Evolutionary conservation across 108 stramenopile species (phyloP).

Genomic region (Parmales sp.): DNA sequence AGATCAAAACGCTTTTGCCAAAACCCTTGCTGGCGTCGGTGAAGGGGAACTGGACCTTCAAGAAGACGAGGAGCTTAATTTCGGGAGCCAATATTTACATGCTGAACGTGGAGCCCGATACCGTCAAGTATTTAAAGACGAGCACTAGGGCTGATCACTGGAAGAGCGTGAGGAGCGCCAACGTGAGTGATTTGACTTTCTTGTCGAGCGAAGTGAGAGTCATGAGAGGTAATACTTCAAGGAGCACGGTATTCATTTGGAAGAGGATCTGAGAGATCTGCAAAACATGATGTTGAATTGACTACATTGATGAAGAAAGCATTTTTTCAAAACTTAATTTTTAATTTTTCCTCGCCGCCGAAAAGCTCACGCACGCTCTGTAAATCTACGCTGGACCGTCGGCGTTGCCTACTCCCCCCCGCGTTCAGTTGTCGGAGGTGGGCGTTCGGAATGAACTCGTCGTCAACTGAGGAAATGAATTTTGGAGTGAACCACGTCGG

Average conservation of each 20-base stretch:
- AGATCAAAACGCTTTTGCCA: neutral
- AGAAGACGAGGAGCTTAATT: neutral
- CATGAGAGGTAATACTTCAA: neutral
- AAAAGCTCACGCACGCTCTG: too few relatives aligned
- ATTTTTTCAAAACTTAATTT: too few relatives aligned
- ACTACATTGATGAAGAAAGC: too few relatives aligned
- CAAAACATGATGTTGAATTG: too few relatives aligned
- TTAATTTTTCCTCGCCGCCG: too few relatives aligned
- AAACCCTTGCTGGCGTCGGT: neutral
- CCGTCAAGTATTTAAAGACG: neutral
- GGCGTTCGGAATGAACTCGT: too few relatives aligned
- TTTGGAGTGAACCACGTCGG: too few relatives aligned
- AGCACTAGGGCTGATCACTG: neutral
- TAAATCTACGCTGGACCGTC: too few relatives aligned
- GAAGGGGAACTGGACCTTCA: neutral
- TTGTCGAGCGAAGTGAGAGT: neutral
- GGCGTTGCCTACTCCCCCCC: too few relatives aligned
- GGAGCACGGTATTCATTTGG: neutral
- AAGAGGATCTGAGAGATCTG: neutral
- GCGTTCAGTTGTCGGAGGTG: too few relatives aligned
- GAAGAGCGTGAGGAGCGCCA: conserved; percentile 1
- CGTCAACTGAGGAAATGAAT: too few relatives aligned
- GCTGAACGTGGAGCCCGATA: neutral
- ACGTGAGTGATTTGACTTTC: neutral
- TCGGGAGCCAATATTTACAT: neutral